Evolutionary conservation across 495 filamentous ascomycete genomes (phyloP).

Genomic region (Bacidia rubella): DNA sequence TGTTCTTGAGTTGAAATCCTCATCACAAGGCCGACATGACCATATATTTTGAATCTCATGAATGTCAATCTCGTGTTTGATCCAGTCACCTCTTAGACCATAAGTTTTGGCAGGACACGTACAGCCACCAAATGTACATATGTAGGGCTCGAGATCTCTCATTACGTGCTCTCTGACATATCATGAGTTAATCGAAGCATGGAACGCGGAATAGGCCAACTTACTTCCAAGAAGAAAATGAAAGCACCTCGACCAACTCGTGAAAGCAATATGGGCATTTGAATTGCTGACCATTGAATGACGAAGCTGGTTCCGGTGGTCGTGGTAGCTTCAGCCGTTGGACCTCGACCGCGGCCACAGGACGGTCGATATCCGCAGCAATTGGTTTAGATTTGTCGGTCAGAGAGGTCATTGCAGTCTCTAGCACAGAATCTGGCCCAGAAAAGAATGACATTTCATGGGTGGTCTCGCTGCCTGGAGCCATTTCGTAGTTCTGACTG

Average conservation of each 20-base stretch:
- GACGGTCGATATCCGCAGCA: not conserved
- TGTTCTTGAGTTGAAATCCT: constrained; percentile 2
- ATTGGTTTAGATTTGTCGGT: not conserved
- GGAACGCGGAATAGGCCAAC: not conserved
- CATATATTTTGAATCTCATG: constrained; percentile 15
- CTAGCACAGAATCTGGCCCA: not conserved
- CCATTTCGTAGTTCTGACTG: not conserved
- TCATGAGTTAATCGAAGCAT: not conserved
- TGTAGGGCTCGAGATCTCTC: not conserved
- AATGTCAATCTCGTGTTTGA: not conserved
- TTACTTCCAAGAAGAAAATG: not conserved
- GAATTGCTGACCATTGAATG: constrained; percentile 1
- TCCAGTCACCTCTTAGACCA: not conserved
- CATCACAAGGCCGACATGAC: constrained; percentile 15
- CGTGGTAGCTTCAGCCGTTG: constrained; percentile 5
- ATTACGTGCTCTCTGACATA: not conserved
- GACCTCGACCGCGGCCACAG: not conserved
- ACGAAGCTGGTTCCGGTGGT: constrained; percentile 1
- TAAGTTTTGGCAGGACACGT: not conserved
- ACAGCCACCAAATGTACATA: not conserved
- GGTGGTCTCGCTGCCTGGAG: not conserved
- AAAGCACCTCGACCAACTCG: not conserved
- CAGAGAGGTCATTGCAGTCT: not conserved
- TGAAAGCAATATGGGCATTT: constrained; percentile 6
- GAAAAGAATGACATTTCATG: not conserved